Evolutionary conservation across 2,329 filamentous ascomycete species (phyloP).

Genomic region (Lachnellula subtilissima): DNA sequence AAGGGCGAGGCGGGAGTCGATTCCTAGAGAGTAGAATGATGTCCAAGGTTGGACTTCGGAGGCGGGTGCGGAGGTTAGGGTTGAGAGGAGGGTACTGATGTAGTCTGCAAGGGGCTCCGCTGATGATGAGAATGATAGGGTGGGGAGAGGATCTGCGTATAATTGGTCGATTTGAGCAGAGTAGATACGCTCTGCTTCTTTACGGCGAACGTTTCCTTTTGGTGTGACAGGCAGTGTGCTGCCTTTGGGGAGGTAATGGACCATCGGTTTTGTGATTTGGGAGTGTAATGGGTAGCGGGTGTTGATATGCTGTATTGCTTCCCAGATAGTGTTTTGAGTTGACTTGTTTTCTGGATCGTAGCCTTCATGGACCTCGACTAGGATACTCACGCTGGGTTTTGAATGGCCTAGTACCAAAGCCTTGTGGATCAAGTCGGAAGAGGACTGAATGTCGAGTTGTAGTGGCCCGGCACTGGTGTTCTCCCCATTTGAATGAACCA

Average conservation of each 20-base stretch:
- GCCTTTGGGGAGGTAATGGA: conserved; percentile 23
- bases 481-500: conserved; percentile 31
- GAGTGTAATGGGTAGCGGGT: conserved; percentile 21
- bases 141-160: conserved; percentile 10
- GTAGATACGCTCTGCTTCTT: conserved; percentile 27
- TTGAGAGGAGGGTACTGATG: conserved; percentile 17
- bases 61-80: conserved; percentile 13
- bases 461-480: conserved; percentile 29
- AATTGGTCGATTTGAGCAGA: conserved; percentile 21
- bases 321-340: conserved; percentile 14
- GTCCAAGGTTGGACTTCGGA: conserved; percentile 21
- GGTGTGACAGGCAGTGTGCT: conserved; percentile 28
- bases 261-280: conserved; percentile 26
- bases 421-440: conserved; percentile 22
- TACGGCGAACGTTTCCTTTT: conserved; percentile 31
- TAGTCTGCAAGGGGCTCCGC: conserved; percentile 15
- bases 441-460: conserved; percentile 27
- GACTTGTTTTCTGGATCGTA: conserved; percentile 14
- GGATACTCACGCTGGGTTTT: conserved; percentile 22
- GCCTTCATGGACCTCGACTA: conserved; percentile 25
- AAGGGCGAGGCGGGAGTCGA: conserved; percentile 26
- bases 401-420: conserved; percentile 26
- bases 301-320: conserved; percentile 22
- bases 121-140: not conserved
- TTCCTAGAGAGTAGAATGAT: conserved; percentile 25